Base-by-base conservation (phyloP, 768 basidiomycete species). In the Suillus tomentosus region DNA sequence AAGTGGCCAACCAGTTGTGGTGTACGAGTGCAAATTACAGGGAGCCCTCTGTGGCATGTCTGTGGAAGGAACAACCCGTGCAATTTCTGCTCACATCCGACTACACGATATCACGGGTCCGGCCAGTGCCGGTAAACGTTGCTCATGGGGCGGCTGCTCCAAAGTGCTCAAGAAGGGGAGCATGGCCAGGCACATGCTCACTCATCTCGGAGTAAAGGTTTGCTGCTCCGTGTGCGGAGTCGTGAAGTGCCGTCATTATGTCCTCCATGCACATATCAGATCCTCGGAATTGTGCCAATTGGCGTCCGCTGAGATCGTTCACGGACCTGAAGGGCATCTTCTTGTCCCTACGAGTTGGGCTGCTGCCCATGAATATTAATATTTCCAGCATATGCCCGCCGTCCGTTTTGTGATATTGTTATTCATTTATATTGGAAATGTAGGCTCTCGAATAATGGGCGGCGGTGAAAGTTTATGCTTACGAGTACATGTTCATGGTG, bases 141-240 rank as follows among this genome's bases (percentile, higher is more conserved):
- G 65, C 56, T 42, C 22, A 5, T 65, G 65, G 62, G 36, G 24
- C 9, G 37, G 10, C 27, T 65, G 62, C 37, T 17, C 22, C 7
- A 47, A 63, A 3, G 45, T 42, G 10, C 40, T 56, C 27, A 54
- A 60, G 37, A 37, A 22, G 8, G 50, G 48, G 11, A 63, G 57
- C 48, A 60, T 63, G 37, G 31, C 57, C 24, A 56, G 65, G 14
- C 65, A 65, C 13, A 43, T 65, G 15, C 51, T 63, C 48, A 54
- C 65, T 19, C 65, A 65, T 36, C 40, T 65, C 1, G 34, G 39
- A 19, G 50, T 63, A 3, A 60, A 50, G 5, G 43, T 54, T 5
- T 27, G 34, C 7, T 65, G 65, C 39, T 63, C 62, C 5, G 22
- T 24, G 14, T 56, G 55, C 22, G 22, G 37, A 56, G 37, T 56